These are phyloP conservation scores for Tolypocladium album DNA, from an alignment of 2,329 filamentous ascomycete genomes.

Conservation along the genomic window DNA sequence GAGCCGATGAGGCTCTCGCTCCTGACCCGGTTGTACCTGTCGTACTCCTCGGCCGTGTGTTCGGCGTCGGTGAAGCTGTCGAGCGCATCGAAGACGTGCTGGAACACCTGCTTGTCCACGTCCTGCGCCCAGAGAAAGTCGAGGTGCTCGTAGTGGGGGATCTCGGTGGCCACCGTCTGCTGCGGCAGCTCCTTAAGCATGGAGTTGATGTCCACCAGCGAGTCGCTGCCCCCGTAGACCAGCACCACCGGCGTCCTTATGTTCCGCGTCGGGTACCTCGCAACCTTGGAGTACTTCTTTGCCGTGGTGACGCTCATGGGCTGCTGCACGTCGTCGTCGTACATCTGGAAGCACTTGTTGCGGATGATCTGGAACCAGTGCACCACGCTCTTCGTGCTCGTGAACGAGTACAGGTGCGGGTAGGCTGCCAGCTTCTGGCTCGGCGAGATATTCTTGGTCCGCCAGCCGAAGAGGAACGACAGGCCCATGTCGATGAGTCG, in stretches of 20 bases:
- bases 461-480: slow-evolving; percentile 82
- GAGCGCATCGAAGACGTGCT: slow-evolving; percentile 81
- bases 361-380: slow-evolving; percentile 99
- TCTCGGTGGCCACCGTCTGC: slow-evolving; percentile 75
- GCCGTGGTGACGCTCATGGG: slow-evolving; percentile 59
- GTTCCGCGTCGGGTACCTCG: slow-evolving; percentile 91
- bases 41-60: slow-evolving; percentile 50
- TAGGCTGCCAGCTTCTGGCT: slow-evolving; percentile 93
- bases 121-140: slow-evolving; percentile 93
- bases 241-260: slow-evolving; percentile 93
- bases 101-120: slow-evolving; percentile 75
- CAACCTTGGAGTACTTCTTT: slow-evolving; percentile 88
- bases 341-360: slow-evolving; percentile 95
- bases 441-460: slow-evolving; percentile 67
- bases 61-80: slow-evolving; percentile 55
- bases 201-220: slow-evolving; percentile 81
- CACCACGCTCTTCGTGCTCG: slow-evolving; percentile 91
- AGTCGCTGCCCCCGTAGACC: slow-evolving; percentile 88
- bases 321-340: slow-evolving; percentile 83
- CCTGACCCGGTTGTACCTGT: slow-evolving; percentile 42
- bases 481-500: slow-evolving; percentile 76
- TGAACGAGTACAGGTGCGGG: slow-evolving; percentile 92
- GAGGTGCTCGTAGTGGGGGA: slow-evolving; percentile 90
- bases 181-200: slow-evolving; percentile 84
- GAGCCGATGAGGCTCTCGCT: slow-evolving; percentile 36